These are phyloP conservation scores for Coemansia sp. DNA, from an alignment of 192 early-diverging fungal genomes.

Conservation along the genomic window DNA sequence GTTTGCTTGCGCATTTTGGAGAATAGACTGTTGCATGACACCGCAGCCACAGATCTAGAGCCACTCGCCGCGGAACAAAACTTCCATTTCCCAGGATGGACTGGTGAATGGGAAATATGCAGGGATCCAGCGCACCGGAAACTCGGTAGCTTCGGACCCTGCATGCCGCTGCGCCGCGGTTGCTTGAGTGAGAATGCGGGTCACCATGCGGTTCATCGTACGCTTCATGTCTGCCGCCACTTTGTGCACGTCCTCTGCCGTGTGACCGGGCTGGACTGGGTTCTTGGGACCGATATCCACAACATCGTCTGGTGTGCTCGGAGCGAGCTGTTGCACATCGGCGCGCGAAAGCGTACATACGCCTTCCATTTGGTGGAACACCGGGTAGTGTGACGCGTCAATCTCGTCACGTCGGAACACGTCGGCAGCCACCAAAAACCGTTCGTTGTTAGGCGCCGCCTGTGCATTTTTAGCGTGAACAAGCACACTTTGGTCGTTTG, in stretches of 20 bases:
- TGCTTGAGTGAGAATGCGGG: constrained; percentile 61
- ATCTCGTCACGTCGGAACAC: constrained; percentile 97
- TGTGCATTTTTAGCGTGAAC: constrained; percentile 29
- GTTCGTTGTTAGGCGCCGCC: constrained; percentile 48
- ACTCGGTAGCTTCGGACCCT: constrained; percentile 23
- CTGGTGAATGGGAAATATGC: constrained; percentile 94
- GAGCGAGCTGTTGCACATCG: constrained; percentile 19
- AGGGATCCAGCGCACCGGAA: constrained; percentile 93
- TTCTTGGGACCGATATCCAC: constrained; percentile 63
- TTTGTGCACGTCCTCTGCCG: constrained; percentile 56
- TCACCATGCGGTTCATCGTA: constrained; percentile 81
- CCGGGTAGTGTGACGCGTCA: constrained; percentile 92
- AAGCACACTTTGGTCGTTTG: constrained; percentile 11
- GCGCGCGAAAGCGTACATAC: constrained; percentile 59
- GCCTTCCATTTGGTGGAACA: constrained; percentile 99
- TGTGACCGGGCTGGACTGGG: constrained; percentile 75
- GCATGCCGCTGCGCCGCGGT: constrained; percentile 23
- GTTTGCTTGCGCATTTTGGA: constrained; percentile 65
- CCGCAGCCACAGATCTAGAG: constrained; percentile 93
- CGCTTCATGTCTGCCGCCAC: constrained; percentile 73
- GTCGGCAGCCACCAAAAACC: constrained; percentile 92
- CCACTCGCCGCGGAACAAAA: constrained; percentile 91
- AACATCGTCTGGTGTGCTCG: constrained; percentile 13
- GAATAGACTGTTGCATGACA: constrained; percentile 81
- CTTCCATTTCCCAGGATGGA: constrained; percentile 97